Evolutionary conservation across 805 yeast genomes (phyloP).

Genomic region (Starmerella powellii): DNA sequence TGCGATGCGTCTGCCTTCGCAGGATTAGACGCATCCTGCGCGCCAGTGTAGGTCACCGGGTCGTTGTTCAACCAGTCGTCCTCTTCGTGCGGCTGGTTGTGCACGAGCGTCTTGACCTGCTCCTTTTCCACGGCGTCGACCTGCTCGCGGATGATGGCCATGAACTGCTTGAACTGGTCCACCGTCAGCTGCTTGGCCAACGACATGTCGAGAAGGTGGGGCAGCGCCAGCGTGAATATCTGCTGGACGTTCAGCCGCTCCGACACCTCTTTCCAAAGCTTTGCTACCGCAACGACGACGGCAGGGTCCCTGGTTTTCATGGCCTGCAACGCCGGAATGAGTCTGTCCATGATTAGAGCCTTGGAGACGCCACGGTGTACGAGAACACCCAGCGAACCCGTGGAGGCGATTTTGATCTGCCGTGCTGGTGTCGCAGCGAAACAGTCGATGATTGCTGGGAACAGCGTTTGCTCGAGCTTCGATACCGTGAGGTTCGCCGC

Average conservation of each 20-base stretch:
- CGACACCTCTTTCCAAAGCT: slow-evolving; percentile 31
- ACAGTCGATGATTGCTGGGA: slow-evolving; percentile 57
- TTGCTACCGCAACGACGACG: slow-evolving; percentile 42
- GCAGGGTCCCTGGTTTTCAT: slow-evolving; percentile 67
- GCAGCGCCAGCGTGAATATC: slow-evolving; percentile 43
- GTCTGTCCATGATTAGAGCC: slow-evolving; percentile 57
- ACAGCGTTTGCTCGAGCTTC: slow-evolving; percentile 58
- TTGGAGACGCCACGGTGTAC: slow-evolving; percentile 40
- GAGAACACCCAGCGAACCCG: slow-evolving; percentile 13
- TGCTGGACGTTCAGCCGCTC: slow-evolving; percentile 37
- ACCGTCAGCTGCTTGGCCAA: slow-evolving; percentile 36
- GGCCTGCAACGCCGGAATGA: slow-evolving; percentile 64
- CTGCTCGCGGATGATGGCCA: slow-evolving; percentile 33
- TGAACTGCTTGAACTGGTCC: slow-evolving; percentile 34
- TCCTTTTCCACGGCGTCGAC: slow-evolving; percentile 36
- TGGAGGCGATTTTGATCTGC: slow-evolving; percentile 49
- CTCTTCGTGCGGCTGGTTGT: slow-evolving; percentile 10
- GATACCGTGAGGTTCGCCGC: slow-evolving; percentile 49
- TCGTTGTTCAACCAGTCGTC: slow-evolving; percentile 16
- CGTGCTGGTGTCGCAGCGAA: slow-evolving; percentile 78
- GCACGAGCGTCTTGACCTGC: slow-evolving; percentile 25
- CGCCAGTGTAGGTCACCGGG: too few relatives aligned
- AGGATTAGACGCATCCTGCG: too few relatives aligned
- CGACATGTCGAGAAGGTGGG: slow-evolving; percentile 41
- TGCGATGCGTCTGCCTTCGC: too few relatives aligned